Evolutionary conservation across 768 basidiomycete genomes (phyloP), one percentile per base, ranked within the genome.

Genomic region (Rhodotorula sphaerocarpa): DNA sequence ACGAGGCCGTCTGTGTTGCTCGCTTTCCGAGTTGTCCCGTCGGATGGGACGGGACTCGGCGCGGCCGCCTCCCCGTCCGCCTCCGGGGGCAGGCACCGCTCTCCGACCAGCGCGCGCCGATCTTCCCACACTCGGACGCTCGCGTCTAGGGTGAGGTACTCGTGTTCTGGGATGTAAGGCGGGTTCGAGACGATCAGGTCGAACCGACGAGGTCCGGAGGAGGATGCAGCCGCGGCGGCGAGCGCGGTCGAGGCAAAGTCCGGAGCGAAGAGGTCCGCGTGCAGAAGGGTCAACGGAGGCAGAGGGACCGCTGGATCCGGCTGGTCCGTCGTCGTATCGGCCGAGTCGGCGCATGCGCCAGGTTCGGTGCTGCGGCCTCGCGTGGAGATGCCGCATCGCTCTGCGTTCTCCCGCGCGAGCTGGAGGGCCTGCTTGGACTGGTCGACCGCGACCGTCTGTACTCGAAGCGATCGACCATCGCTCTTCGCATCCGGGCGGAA

Each of bases 121-220:
- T 92, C 90, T 75, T 97, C 93, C 73, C 82, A 87, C 55, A 81
- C 78, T 54, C 77, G 81, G 56, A 96, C 91, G 51, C 83, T 84
- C n/a, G 72, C 63, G 12, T 85, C 81, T 39, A 96, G 80, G 28
- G 70, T 55, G 46, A 81, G 75, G 72, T 84, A 92, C 62, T 86
- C 84, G 43, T 75, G 69, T 65, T 74, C 79, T 42, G 90, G 79
- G 67, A 96, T 87, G 75, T 95, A 96, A 15, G 89, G 87, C 30
- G 87, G 87, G 76, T 91, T 92, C 21, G 85, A 82, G 16, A 88
- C 89, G 71, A 91, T 77, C 59, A 91, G 77, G 75, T 89, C 84
- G 75, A 84, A 87, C 3, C 85, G 82, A 5, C 7, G 28, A 11
- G 30, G 0, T 31, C 28, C 21, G 18, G 41, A 12, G 18, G 21